phyloP scores from a whole-genome alignment of 306 rosid genomes.

The Heteromeles arbutifolia region DNA sequence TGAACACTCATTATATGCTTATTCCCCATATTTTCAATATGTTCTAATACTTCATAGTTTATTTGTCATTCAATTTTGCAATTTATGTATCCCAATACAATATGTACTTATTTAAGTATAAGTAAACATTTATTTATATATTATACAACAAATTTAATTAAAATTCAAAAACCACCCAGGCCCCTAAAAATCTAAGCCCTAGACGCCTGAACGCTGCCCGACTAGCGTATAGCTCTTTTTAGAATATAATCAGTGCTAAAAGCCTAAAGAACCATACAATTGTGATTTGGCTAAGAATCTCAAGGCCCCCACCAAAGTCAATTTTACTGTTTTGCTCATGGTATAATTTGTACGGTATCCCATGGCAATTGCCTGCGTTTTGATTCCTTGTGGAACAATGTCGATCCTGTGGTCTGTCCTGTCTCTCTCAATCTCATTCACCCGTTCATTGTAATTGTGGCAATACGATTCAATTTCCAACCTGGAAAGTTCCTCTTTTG shows the following conservation, averaged over 20 bases:
- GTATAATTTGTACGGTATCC: neutral
- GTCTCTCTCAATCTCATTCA: neutral
- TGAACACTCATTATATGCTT: too few relatives aligned
- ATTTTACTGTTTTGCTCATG: neutral
- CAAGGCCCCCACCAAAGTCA: neutral
- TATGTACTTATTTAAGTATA: too few relatives aligned
- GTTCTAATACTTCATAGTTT: too few relatives aligned
- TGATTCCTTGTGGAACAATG: neutral
- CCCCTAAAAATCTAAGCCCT: too few relatives aligned
- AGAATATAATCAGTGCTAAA: neutral
- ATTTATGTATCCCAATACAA: too few relatives aligned
- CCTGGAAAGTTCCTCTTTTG: constrained; percentile 2
- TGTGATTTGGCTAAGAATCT: neutral
- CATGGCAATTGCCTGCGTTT: neutral
- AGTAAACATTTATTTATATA: too few relatives aligned
- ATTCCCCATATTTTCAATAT: too few relatives aligned
- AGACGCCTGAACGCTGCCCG: accelerated
- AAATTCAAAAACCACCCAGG: too few relatives aligned
- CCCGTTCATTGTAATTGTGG: neutral
- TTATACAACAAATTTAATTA: too few relatives aligned
- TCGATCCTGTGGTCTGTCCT: neutral
- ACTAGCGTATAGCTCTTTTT: too few relatives aligned
- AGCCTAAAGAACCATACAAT: neutral
- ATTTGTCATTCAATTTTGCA: too few relatives aligned
- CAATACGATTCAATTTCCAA: neutral